A percentile compares a stretch with the other conserved stretches of the same genome.
phyloP scores from a whole-genome alignment of 345 rosid genomes.

The Ceriops decandra region DNA sequence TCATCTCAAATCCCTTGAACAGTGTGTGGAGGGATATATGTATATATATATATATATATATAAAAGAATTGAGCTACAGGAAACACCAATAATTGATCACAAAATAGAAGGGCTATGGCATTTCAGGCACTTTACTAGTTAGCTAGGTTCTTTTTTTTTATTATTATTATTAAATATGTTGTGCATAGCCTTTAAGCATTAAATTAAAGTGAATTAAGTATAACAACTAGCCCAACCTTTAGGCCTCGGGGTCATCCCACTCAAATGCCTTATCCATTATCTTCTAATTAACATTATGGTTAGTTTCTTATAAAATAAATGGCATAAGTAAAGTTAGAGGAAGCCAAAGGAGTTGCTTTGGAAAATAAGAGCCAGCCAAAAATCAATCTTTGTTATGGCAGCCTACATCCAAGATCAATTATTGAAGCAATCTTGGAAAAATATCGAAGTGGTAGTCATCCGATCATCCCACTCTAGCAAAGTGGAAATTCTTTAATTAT shows the following conservation, averaged over 20 bases:
- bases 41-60: too few relatives aligned
- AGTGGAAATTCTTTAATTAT: conserved; percentile 12
- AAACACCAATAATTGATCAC: neutral
- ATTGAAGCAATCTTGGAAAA: conserved; percentile 6
- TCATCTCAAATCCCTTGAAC: too few relatives aligned
- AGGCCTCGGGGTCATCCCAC: conserved; percentile 10
- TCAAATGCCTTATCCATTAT: conserved; percentile 28
- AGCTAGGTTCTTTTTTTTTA: neutral
- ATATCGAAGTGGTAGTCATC: conserved; percentile 6
- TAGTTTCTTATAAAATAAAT: neutral
- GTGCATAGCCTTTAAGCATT: neutral
- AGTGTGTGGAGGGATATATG: too few relatives aligned
- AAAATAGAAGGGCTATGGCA: neutral
- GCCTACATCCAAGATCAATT: conserved; percentile 14
- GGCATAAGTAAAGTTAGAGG: neutral
- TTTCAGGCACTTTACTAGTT: conserved; percentile 5
- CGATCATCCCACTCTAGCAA: conserved; percentile 36
- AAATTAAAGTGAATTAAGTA: conserved; percentile 14
- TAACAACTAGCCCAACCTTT: conserved; percentile 6
- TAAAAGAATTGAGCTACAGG: neutral
- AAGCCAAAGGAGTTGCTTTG: neutral
- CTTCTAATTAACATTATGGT: neutral
- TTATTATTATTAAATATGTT: too few relatives aligned
- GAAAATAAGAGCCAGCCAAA: conserved; percentile 19
- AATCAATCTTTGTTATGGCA: conserved; percentile 19